Evolutionary conservation across 75 land plant genomes (phyloP).

Genomic region (Chamaecyparis obtusa): DNA sequence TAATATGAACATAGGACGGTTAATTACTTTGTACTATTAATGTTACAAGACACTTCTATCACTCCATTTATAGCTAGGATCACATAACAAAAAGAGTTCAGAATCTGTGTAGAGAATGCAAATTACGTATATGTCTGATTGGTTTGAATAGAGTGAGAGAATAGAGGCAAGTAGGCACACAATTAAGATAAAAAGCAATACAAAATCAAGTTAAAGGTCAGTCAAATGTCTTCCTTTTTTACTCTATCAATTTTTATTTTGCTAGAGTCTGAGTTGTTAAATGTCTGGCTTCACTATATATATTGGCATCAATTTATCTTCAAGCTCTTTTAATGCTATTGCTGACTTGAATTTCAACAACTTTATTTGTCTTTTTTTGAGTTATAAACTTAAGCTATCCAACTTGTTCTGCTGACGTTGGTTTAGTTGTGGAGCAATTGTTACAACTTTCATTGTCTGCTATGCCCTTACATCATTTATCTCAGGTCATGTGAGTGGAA

Average conservation of each 20-base stretch:
- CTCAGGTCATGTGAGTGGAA: constrained; percentile 32
- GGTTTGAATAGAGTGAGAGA: neutral
- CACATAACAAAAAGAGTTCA: neutral
- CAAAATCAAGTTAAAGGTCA: neutral
- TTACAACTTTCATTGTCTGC: constrained; percentile 35
- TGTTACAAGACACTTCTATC: neutral
- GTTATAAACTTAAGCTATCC: neutral
- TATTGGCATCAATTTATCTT: neutral
- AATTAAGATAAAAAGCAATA: neutral
- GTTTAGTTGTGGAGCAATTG: constrained; percentile 39
- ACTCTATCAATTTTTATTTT: neutral
- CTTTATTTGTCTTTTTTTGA: neutral
- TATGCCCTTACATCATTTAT: constrained; percentile 37
- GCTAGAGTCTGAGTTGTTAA: neutral
- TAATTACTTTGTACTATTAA: neutral
- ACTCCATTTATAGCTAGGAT: no score
- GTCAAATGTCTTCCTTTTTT: neutral
- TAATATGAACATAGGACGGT: neutral
- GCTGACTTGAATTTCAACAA: neutral
- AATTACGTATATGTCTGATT: neutral
- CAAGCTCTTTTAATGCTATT: neutral
- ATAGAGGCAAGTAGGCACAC: neutral
- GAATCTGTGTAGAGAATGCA: neutral
- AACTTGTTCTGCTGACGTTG: constrained; percentile 5
- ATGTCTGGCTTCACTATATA: neutral